Evolutionary conservation across 306 rosid genomes (phyloP).

Genomic region (Castanea crenata): DNA sequence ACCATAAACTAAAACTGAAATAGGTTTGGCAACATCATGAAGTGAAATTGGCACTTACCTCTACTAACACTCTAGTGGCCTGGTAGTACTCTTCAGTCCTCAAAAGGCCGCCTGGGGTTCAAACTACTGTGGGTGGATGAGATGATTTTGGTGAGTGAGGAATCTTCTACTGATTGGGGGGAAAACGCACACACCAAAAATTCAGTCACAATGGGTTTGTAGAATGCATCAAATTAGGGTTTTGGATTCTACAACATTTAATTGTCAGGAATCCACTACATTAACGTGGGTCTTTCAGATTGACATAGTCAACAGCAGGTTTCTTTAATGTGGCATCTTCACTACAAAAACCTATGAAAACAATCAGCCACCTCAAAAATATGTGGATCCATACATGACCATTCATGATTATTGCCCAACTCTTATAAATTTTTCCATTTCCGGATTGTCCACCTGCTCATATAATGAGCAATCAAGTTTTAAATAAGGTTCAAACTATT

Average conservation of each 20-base stretch:
- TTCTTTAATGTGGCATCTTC: background rate
- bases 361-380: background rate
- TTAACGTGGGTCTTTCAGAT: background rate
- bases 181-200: no score
- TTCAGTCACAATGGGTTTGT: background rate
- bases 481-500: background rate
- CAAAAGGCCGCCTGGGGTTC: background rate
- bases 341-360: background rate
- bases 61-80: no score
- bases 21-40: background rate
- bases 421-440: background rate
- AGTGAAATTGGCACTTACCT: background rate
- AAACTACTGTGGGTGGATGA: background rate
- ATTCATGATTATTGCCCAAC: background rate
- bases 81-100: no score
- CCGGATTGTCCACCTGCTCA: background rate
- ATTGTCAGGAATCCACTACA: background rate
- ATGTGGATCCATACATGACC: background rate
- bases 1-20: background rate
- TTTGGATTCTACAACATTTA: background rate
- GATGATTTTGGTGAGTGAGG: background rate
- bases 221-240: background rate
- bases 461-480: background rate
- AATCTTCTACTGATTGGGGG: background rate
- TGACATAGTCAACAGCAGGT: background rate